Evolutionary conservation across 2,329 filamentous ascomycete species (phyloP).

Genomic region (Cordyceps javanica): DNA sequence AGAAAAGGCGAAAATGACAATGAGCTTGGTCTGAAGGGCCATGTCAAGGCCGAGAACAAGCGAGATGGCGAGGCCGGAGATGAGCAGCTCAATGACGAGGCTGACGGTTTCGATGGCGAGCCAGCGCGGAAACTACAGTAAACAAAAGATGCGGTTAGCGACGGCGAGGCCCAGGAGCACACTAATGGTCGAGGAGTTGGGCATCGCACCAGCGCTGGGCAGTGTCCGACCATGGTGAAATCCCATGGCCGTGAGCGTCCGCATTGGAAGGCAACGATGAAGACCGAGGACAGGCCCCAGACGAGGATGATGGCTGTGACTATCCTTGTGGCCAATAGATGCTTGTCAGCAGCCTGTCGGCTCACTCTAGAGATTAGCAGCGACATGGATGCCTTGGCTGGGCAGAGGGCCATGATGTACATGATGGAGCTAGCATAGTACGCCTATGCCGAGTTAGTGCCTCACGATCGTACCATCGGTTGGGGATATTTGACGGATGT

Average conservation of each 20-base stretch:
- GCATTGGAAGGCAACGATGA: conserved; percentile 15
- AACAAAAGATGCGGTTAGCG: background rate
- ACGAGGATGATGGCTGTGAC: conserved; percentile 6
- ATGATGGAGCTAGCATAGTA: conserved; percentile 14
- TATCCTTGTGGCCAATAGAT: conserved; percentile 11
- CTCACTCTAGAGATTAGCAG: conserved; percentile 15
- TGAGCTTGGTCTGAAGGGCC: conserved; percentile 14
- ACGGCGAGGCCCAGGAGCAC: background rate
- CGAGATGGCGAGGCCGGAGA: conserved; percentile 14
- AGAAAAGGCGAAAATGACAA: conserved; percentile 17
- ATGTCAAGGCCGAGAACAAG: conserved; percentile 16
- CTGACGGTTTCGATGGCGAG: conserved; percentile 14
- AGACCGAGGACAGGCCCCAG: conserved; percentile 12
- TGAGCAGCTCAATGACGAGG: conserved; percentile 13
- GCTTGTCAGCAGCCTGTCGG: conserved; percentile 11
- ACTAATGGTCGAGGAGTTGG: background rate
- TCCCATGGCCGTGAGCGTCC: conserved; percentile 12
- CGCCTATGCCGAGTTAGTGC: background rate
- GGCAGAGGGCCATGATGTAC: conserved; percentile 16
- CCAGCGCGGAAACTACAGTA: conserved; percentile 14
- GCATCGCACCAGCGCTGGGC: conserved; percentile 5
- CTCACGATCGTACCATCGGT: no score
- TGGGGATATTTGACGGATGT: no score
- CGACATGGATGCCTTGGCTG: conserved; percentile 17
- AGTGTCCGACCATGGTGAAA: background rate